These are phyloP conservation scores for Pythium insidiosum DNA, from an alignment of 352 stramenopile species.

Conservation along the genomic window DNA sequence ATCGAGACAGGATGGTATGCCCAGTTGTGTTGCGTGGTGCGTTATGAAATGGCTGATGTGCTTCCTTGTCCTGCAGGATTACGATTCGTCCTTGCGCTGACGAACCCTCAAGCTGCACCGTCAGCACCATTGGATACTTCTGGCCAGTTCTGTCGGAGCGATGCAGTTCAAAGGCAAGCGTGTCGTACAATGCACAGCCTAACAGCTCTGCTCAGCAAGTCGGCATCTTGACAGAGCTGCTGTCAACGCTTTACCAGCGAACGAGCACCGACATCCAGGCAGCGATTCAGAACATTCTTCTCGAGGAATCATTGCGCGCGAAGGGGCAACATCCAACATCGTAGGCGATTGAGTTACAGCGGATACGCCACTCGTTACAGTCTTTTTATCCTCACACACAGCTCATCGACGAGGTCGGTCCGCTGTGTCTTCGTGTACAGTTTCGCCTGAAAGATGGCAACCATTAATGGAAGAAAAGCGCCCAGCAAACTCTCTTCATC, in stretches of 20 bases:
- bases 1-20: slow-evolving; percentile 32
- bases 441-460: slow-evolving; percentile 6
- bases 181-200: too few relatives aligned
- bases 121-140: slow-evolving; percentile 9
- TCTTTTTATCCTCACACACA: too few relatives aligned
- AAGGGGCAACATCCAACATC: too few relatives aligned
- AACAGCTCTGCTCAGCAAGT: slow-evolving; percentile 14
- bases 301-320: too few relatives aligned
- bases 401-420: too few relatives aligned
- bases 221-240: slow-evolving; percentile 24
- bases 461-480: neutral
- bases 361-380: too few relatives aligned
- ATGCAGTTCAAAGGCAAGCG: slow-evolving; percentile 2
- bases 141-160: slow-evolving; percentile 12
- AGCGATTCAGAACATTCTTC: slow-evolving; percentile 18
- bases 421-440: slow-evolving; percentile 20
- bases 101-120: slow-evolving; percentile 11
- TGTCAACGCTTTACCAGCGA: slow-evolving; percentile 18
- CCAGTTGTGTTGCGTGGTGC: neutral
- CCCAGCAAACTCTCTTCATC: too few relatives aligned
- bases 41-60: neutral
- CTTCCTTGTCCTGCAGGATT: slow-evolving; percentile 6
- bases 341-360: too few relatives aligned
- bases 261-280: slow-evolving; percentile 16
- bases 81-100: slow-evolving; percentile 5